These are phyloP conservation scores for Tricholoma sp. DNA, from an alignment of 768 basidiomycete genomes.

Conservation along the genomic window DNA sequence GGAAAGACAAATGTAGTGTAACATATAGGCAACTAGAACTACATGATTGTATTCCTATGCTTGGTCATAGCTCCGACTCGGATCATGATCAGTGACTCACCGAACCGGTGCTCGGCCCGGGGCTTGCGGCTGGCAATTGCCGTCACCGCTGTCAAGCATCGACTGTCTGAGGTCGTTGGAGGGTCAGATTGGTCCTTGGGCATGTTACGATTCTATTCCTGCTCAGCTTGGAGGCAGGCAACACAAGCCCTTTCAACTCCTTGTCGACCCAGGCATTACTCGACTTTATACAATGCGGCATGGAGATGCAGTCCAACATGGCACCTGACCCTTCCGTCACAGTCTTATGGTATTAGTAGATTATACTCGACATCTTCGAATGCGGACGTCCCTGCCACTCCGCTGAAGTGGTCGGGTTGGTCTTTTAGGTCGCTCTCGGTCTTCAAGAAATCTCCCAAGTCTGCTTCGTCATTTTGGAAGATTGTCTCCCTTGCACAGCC, in stretches of 20 bases:
- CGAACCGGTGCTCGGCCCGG: neutral
- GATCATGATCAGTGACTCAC: too few species aligned
- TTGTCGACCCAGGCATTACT: neutral
- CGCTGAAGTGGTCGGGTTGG: neutral
- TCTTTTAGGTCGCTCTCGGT: conserved; percentile 14
- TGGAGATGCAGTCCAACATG: neutral
- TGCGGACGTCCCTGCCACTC: neutral
- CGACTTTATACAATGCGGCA: neutral
- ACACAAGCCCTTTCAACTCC: neutral
- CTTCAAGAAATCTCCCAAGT: conserved; percentile 32
- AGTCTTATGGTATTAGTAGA: neutral
- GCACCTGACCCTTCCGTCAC: neutral
- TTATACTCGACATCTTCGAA: neutral
- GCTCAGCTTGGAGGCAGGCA: neutral
- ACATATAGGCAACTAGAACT: neutral
- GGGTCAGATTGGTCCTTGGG: neutral
- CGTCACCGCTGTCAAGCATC: too few species aligned
- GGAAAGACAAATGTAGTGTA: neutral
- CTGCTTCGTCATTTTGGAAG: conserved; percentile 64
- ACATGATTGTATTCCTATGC: too few species aligned
- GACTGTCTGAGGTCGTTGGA: neutral
- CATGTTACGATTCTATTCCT: neutral
- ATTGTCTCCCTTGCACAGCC: conserved; percentile 76
- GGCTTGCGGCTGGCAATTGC: too few species aligned
- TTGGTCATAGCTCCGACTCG: too few species aligned